Conservation (phyloP, 148 eudicot genomes). For the Silene latifolia region DNA sequence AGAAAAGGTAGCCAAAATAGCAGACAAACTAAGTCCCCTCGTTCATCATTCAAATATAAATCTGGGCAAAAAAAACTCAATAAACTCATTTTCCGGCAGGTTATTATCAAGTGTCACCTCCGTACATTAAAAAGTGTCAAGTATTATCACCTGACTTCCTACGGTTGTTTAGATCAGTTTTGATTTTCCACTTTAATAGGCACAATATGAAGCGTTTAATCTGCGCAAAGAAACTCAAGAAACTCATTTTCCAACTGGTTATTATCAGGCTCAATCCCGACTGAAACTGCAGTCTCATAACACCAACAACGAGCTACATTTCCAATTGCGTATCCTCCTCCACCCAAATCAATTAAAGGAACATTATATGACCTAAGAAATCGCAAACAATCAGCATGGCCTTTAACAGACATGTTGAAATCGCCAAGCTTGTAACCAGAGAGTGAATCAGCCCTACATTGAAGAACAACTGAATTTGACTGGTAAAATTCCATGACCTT, state of each 20-base stretch:
- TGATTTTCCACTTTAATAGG: slow-evolving; percentile 93
- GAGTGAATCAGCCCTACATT: no score
- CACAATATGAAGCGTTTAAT: slow-evolving; percentile 81
- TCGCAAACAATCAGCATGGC: slow-evolving; percentile 23
- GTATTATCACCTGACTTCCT: slow-evolving; percentile 76
- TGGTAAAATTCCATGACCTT: no score
- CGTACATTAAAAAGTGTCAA: no score
- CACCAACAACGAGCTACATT: slow-evolving; percentile 92
- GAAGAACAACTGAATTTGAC: no score
- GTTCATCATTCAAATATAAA: no score
- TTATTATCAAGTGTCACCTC: no score
- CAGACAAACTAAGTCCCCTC: no score
- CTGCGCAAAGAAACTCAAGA: slow-evolving; percentile 81
- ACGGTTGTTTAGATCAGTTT: slow-evolving; percentile 67
- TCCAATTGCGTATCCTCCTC: slow-evolving; percentile 77
- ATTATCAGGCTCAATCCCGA: slow-evolving; percentile 71
- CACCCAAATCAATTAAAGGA: slow-evolving; percentile 65
- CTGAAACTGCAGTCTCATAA: slow-evolving; percentile 71
- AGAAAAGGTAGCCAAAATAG: no score
- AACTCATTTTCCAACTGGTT: slow-evolving; percentile 84
- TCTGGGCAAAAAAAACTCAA: no score
- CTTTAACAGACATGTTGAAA: no score
- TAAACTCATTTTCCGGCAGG: no score
- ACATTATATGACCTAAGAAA: slow-evolving; percentile 79
- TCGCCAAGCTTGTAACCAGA: no score